These are phyloP conservation scores for Aspergillus arachidicola DNA, from an alignment of 2,329 filamentous ascomycete species.

Conservation along the genomic window DNA sequence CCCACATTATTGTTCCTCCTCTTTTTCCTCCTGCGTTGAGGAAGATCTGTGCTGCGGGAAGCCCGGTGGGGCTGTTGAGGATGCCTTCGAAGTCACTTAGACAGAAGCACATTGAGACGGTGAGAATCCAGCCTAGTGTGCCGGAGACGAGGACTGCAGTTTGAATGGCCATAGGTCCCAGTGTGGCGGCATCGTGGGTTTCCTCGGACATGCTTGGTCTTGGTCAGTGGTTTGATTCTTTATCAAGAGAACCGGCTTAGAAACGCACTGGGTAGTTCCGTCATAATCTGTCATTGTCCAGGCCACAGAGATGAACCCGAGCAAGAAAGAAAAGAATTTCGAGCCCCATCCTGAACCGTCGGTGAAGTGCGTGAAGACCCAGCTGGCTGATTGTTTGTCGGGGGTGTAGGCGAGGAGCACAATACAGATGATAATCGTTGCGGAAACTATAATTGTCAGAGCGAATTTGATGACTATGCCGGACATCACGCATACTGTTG, in stretches of 20 bases:
- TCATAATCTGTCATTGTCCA: slow-evolving; percentile 71
- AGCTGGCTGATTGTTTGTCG: slow-evolving; percentile 59
- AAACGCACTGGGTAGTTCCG: slow-evolving; percentile 63
- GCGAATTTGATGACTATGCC: neutral
- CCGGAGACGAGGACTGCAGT: slow-evolving; percentile 63
- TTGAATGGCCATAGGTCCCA: slow-evolving; percentile 62
- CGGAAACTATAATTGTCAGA: slow-evolving; percentile 48
- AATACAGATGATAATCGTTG: slow-evolving; percentile 63
- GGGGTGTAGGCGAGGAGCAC: slow-evolving; percentile 61
- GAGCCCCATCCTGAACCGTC: slow-evolving; percentile 66
- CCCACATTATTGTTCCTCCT: slow-evolving; percentile 64
- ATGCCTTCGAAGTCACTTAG: slow-evolving; percentile 60
- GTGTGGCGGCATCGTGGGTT: slow-evolving; percentile 64
- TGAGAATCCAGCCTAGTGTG: slow-evolving; percentile 63
- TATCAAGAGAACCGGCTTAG: neutral
- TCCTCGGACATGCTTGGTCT: slow-evolving; percentile 63
- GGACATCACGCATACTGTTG: slow-evolving; percentile 51
- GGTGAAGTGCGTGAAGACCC: slow-evolving; percentile 64
- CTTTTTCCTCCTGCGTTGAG: slow-evolving; percentile 60
- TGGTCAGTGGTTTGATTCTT: neutral
- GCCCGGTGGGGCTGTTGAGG: slow-evolving; percentile 59
- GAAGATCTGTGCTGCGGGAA: slow-evolving; percentile 63
- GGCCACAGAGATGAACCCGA: slow-evolving; percentile 52
- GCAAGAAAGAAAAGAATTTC: slow-evolving; percentile 63
- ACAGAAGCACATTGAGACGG: slow-evolving; percentile 66